phyloP scores from a whole-genome alignment of 176 grass and related monocot genomes.

The Eragrostis curvula region DNA sequence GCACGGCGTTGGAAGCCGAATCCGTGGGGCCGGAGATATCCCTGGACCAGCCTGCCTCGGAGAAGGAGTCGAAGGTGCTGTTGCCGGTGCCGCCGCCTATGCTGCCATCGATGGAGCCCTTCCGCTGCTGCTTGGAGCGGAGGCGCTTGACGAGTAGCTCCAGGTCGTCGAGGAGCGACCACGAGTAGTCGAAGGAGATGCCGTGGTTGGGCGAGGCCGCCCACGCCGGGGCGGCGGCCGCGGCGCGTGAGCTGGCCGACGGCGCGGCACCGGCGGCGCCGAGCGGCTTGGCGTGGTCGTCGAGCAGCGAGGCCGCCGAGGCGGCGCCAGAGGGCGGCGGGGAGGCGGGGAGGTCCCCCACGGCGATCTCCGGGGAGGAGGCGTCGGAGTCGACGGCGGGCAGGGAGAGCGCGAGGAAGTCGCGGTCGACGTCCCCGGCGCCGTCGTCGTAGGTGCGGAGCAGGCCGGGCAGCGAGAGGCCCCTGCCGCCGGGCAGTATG shows the following conservation, averaged over 20 bases:
- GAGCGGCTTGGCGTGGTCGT: constrained; percentile 60
- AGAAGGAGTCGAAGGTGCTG: constrained; percentile 81
- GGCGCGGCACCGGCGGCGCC: constrained; percentile 31
- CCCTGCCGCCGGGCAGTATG: constrained; percentile 50
- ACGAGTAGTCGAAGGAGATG: constrained; percentile 84
- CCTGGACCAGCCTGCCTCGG: constrained; percentile 96
- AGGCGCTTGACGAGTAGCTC: constrained; percentile 96
- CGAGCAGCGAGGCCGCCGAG: constrained; percentile 55
- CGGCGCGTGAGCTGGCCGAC: constrained; percentile 41
- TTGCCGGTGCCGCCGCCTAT: constrained; percentile 53
- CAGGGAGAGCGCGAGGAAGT: constrained; percentile 82
- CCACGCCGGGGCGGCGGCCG: constrained; percentile 54
- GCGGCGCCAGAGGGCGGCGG: constrained; percentile 2
- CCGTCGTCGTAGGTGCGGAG: constrained; percentile 93
- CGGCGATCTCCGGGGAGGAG: constrained; percentile 42
- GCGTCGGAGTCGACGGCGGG: constrained; percentile 53
- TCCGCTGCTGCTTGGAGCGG: constrained; percentile 82
- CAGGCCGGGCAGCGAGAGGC: constrained; percentile 77
- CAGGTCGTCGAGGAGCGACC: constrained; percentile 86
- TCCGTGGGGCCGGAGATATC: constrained; percentile 71
- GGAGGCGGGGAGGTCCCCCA: constrained; percentile 13
- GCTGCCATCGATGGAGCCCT: constrained; percentile 36
- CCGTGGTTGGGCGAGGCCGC: constrained; percentile 81
- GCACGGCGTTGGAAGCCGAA: constrained; percentile 34
- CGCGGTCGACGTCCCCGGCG: constrained; percentile 90